Conservation (phyloP, 106 monocot species). For the Platanthera guangdongensis region DNA sequence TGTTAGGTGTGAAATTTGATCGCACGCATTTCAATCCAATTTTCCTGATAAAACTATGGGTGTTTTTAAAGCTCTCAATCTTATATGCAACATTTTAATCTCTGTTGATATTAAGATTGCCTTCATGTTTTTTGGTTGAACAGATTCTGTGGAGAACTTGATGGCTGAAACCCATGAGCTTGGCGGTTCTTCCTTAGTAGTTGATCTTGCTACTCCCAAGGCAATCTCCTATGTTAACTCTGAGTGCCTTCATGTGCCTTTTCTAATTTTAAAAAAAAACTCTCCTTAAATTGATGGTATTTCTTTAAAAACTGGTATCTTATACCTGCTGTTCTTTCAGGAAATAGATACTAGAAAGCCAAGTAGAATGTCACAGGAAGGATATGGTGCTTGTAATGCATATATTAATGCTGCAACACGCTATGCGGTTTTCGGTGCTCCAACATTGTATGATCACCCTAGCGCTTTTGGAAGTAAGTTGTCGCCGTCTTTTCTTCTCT, state of each 20-base stretch:
- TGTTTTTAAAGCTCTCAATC: too few species aligned
- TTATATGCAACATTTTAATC: background rate
- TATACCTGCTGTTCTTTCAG: slow-evolving; percentile 21
- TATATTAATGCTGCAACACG: slow-evolving; percentile 88
- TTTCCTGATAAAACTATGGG: too few species aligned
- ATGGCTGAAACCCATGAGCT: slow-evolving; percentile 93
- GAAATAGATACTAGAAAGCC: slow-evolving; percentile 65
- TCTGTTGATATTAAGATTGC: background rate
- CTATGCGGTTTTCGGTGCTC: slow-evolving; percentile 84
- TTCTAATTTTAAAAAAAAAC: background rate
- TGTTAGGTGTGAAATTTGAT: too few species aligned
- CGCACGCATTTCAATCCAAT: too few species aligned
- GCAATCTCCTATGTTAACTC: slow-evolving; percentile 12
- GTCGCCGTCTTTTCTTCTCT: background rate
- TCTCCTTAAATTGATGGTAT: background rate
- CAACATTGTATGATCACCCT: slow-evolving; percentile 91
- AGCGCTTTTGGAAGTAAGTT: slow-evolving; percentile 67
- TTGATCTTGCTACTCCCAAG: slow-evolving; percentile 97
- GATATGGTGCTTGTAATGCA: slow-evolving; percentile 90
- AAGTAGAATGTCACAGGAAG: slow-evolving; percentile 57
- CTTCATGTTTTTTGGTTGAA: slow-evolving; percentile 8
- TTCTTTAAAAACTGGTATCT: background rate
- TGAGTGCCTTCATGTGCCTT: background rate
- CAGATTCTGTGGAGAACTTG: slow-evolving; percentile 92
- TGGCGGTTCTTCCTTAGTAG: slow-evolving; percentile 76